Evolutionary conservation across 805 yeast genomes (phyloP).

Genomic region (Dipodascus albidus): DNA sequence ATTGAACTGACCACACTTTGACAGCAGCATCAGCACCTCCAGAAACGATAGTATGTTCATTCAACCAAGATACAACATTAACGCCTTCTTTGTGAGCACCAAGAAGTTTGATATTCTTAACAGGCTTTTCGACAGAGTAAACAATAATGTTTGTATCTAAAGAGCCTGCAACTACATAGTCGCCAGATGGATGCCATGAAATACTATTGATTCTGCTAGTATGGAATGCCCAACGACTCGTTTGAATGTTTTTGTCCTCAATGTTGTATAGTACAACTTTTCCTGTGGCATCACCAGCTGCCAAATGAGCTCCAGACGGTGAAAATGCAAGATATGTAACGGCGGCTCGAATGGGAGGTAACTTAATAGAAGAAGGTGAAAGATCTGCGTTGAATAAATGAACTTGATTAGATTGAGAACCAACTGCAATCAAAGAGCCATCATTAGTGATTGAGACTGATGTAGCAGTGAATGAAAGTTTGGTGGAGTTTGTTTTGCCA

Average conservation of each 20-base stretch:
- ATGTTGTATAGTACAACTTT: conserved; percentile 66
- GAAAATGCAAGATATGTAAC: conserved; percentile 59
- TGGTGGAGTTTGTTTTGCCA: conserved; percentile 18
- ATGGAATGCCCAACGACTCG: conserved; percentile 95
- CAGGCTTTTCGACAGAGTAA: conserved; percentile 70
- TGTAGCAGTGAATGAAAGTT: conserved; percentile 32
- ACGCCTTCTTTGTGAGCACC: conserved; percentile 90
- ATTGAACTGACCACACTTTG: conserved; percentile 49
- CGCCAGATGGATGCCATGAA: conserved; percentile 67
- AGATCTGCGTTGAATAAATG: conserved; percentile 31
- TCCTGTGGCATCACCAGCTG: conserved; percentile 81
- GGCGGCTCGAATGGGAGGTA: conserved; percentile 42
- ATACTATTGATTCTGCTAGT: conserved; percentile 70
- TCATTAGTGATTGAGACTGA: conserved; percentile 34
- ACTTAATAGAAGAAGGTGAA: conserved; percentile 18
- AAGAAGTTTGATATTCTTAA: conserved; percentile 57
- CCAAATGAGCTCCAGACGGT: conserved; percentile 54
- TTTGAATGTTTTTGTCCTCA: conserved; percentile 38
- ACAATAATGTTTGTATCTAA: conserved; percentile 72
- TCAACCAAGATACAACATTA: conserved; percentile 57
- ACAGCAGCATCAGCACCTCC: conserved; percentile 77
- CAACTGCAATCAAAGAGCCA: conserved; percentile 35
- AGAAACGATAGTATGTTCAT: conserved; percentile 39
- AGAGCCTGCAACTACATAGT: conserved; percentile 66
- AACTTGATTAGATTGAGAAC: conserved; percentile 33